Evolutionary conservation across 352 stramenopile genomes (phyloP).

Genomic region (Phytopythium delawarense): DNA sequence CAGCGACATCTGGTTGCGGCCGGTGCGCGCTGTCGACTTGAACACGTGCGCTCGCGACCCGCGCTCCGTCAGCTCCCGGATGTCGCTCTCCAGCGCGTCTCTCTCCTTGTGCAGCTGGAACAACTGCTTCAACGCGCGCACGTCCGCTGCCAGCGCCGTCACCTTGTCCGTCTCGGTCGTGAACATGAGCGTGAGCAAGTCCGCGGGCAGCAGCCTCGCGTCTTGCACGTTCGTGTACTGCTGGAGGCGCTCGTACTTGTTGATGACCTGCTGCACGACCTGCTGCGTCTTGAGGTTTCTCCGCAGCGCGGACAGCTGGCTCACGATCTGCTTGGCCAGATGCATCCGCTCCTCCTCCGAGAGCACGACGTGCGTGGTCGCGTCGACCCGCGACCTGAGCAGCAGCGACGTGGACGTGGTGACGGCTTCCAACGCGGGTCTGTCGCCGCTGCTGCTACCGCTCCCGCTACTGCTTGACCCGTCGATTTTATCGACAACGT

Average conservation of each 20-base stretch:
- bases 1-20: constrained; percentile 54
- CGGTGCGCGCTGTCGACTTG: constrained; percentile 36
- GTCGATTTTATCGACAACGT: constrained; percentile 2
- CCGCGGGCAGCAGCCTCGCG: constrained; percentile 46
- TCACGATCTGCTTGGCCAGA: constrained; percentile 57
- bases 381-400: constrained; percentile 40
- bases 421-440: constrained; percentile 9
- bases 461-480: constrained; percentile 1
- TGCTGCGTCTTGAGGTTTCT: constrained; percentile 41
- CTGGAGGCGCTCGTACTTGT: constrained; percentile 64
- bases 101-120: constrained; percentile 59
- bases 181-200: constrained; percentile 40
- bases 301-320: constrained; percentile 34
- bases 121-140: constrained; percentile 69
- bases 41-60: constrained; percentile 43
- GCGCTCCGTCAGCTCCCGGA: constrained; percentile 31
- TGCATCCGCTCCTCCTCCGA: constrained; percentile 30
- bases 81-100: constrained; percentile 19
- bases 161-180: constrained; percentile 27
- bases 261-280: constrained; percentile 62
- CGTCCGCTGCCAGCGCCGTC: constrained; percentile 57
- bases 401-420: constrained; percentile 39
- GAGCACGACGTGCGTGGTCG: constrained; percentile 25
- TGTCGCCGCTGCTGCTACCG: not conserved
- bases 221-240: constrained; percentile 44